Evolutionary conservation across 2,329 filamentous ascomycete genomes (phyloP).

Genomic region (Neofusicoccum laricinum): DNA sequence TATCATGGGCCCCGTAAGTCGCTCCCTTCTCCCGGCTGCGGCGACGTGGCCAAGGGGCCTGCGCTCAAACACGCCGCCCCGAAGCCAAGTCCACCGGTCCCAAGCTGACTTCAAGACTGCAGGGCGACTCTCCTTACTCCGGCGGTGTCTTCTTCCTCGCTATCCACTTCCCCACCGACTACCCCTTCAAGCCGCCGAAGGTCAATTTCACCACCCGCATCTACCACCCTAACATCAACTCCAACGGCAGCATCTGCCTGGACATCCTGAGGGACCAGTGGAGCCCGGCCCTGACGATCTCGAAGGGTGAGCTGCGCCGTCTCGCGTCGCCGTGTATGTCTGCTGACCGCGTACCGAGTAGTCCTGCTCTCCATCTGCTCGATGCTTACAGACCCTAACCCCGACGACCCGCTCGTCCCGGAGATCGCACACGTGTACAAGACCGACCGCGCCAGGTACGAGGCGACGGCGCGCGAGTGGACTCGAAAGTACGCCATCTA

Average conservation of each 20-base stretch:
- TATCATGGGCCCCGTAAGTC: slow-evolving; percentile 97
- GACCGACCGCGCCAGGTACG: slow-evolving; percentile 93
- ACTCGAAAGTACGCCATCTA: slow-evolving; percentile 98
- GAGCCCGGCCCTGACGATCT: slow-evolving; percentile 97
- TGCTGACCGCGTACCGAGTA: slow-evolving; percentile 40
- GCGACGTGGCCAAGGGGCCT: slow-evolving; percentile 13
- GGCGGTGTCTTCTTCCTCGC: slow-evolving; percentile 98
- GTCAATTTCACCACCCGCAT: slow-evolving; percentile 99
- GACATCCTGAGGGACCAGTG: slow-evolving; percentile 99
- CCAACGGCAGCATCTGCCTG: slow-evolving; percentile 97
- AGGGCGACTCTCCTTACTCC: slow-evolving; percentile 96
- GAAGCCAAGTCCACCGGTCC: neutral
- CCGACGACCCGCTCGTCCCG: slow-evolving; percentile 95
- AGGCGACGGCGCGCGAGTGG: slow-evolving; percentile 96
- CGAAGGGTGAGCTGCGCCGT: slow-evolving; percentile 71
- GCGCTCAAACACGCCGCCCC: slow-evolving; percentile 7
- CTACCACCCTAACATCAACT: slow-evolving; percentile 99
- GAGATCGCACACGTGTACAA: slow-evolving; percentile 99
- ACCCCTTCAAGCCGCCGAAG: slow-evolving; percentile 99
- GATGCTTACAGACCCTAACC: slow-evolving; percentile 99
- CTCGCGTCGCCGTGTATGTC: neutral
- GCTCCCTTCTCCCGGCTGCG: slow-evolving; percentile 23
- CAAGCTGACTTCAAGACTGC: slow-evolving; percentile 29
- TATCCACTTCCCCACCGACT: slow-evolving; percentile 99
- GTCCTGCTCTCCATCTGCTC: slow-evolving; percentile 98